Base-by-base conservation (phyloP, 2,329 filamentous ascomycete genomes). In the Zasmidium citrigriseum region DNA sequence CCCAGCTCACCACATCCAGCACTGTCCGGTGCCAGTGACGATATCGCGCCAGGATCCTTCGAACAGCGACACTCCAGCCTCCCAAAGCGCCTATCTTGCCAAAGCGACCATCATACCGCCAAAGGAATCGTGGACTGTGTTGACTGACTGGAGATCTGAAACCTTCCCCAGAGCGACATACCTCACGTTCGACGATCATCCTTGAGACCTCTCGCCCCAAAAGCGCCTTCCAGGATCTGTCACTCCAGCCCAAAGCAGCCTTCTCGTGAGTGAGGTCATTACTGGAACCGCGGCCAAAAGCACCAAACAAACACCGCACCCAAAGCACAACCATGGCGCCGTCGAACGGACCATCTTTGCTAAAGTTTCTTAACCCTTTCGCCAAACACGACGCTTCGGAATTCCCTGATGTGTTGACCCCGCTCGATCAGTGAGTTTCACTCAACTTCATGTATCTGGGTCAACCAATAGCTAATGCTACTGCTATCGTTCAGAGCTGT, bases 401-500 rank as follows among this genome's bases (percentile, higher is more conserved):
- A 56, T 83, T 82, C 58, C 75, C 76, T n/a, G 77, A 75, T 21
- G 80, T 83, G 27, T 70, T 78, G 18, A 75, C 83, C 10, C 81
- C 82, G 24, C 75, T 85, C 46, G 73, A 77, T 18, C 69, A 77
- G 64, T 60, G 34, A 44, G 54, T 55, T 21, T 14, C n/a, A 16
- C 23, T 3, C 16, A 9, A 20, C 34, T 34, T 14, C 5, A 41
- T 16, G 14, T 16, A 9, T 16, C 5, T 4, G 34, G 18, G 7
- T 41, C 16, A 38, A 29, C 16, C 18, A 16, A 14, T 11, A n/a
- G 49, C 9, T 34, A 24, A 47, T 52, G 12, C 25, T 45, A 75
- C 76, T 16, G 71, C 72, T 27, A 76, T 76, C 54, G 60, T 63
- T 49, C 58, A 68, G 50, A 67, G 70, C 46, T 65, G 70, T 54